Evolutionary conservation across 352 stramenopile species (phyloP).

Genomic region (Phytopythium montanum): DNA sequence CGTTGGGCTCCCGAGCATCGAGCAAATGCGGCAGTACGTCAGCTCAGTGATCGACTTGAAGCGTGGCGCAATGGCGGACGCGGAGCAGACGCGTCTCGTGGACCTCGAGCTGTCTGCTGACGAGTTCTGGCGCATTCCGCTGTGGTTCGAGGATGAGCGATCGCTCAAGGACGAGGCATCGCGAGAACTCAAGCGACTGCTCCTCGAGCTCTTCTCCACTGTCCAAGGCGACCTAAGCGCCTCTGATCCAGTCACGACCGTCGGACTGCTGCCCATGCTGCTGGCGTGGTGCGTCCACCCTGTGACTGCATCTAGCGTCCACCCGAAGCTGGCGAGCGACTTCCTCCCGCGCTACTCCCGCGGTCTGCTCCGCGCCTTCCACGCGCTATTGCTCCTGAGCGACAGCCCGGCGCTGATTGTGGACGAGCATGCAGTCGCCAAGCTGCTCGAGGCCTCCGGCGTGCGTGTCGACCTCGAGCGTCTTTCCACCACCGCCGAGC

Average conservation of each 20-base stretch:
- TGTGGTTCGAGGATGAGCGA: slow-evolving; percentile 37
- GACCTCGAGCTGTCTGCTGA: slow-evolving; percentile 11
- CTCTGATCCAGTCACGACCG: neutral
- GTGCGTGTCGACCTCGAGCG: neutral
- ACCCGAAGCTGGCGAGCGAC: slow-evolving; percentile 20
- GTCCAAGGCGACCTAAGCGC: neutral
- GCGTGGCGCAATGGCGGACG: neutral
- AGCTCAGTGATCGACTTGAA: neutral
- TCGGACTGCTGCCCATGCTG: slow-evolving; percentile 30
- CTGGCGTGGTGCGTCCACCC: slow-evolving; percentile 35
- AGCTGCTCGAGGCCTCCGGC: slow-evolving; percentile 16
- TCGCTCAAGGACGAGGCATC: neutral
- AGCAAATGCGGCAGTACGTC: slow-evolving; percentile 19
- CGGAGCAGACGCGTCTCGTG: neutral
- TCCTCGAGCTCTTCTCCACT: slow-evolving; percentile 31
- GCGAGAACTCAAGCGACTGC: slow-evolving; percentile 21
- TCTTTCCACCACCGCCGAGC: neutral
- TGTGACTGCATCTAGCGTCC: slow-evolving; percentile 19
- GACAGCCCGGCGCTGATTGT: slow-evolving; percentile 2
- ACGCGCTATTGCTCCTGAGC: slow-evolving; percentile 16
- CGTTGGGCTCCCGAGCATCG: slow-evolving; percentile 19
- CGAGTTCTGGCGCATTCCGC: slow-evolving; percentile 28
- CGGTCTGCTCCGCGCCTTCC: slow-evolving; percentile 35
- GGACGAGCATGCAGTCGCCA: slow-evolving; percentile 5
- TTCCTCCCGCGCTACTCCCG: slow-evolving; percentile 36